Percentiles rank a stretch among this genome's conserved stretches.
Evolutionary conservation across 2,329 filamentous ascomycete species (phyloP).

Genomic region (Epichloe elymi): DNA sequence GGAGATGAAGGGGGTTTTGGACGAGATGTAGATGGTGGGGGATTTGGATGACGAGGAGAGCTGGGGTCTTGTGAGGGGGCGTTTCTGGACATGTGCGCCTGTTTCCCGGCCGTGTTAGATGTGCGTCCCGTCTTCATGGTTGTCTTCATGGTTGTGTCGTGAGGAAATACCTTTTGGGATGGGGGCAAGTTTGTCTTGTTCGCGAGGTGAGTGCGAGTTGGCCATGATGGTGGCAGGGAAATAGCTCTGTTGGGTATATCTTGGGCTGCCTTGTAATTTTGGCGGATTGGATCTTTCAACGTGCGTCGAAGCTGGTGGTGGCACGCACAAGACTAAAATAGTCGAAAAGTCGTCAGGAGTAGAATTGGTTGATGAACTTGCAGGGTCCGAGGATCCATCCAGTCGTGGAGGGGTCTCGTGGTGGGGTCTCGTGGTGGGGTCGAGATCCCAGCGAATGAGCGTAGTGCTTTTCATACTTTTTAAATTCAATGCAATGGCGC

Average conservation of each 20-base stretch:
- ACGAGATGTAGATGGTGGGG: slow-evolving; percentile 49
- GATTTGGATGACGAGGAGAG: slow-evolving; percentile 29
- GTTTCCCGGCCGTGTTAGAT: background rate
- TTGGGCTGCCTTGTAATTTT: background rate
- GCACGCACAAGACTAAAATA: no score
- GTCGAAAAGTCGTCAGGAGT: no score
- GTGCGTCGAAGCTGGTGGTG: no score
- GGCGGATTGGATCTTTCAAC: background rate
- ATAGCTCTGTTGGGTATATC: background rate
- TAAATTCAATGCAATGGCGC: no score
- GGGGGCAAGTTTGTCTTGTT: background rate
- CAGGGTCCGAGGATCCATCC: no score
- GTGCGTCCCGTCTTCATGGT: background rate
- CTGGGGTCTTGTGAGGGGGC: slow-evolving; percentile 29
- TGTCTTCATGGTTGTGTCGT: background rate
- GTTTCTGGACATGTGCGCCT: slow-evolving; percentile 38
- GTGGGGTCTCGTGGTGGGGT: no score
- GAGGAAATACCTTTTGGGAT: slow-evolving; percentile 3
- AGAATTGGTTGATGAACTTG: no score
- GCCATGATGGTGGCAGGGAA: background rate
- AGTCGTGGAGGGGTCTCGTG: no score
- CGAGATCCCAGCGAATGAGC: no score
- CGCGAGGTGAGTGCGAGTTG: background rate
- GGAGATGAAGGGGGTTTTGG: slow-evolving; percentile 56
- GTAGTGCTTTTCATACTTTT: no score